Conservation (phyloP, 2,329 filamentous ascomycete species). For the Tolypocladium endophyticum region DNA sequence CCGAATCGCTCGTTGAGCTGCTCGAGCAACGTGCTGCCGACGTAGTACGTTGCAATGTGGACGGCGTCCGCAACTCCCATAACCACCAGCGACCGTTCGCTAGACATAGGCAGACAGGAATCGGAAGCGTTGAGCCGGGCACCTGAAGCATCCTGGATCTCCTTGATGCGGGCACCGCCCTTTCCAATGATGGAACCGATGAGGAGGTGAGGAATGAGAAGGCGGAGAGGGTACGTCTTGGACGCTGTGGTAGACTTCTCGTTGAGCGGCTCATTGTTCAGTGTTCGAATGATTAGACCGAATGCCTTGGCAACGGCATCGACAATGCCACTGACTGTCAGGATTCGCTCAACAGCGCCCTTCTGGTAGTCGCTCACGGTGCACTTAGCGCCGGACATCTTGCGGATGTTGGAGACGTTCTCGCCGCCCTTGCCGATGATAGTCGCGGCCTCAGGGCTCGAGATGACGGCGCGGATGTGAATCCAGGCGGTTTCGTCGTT, state of each 20-base stretch:
- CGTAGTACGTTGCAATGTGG: conserved; percentile 97
- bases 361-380: conserved; percentile 98
- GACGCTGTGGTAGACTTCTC: conserved; percentile 84
- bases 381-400: conserved; percentile 92
- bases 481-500: conserved; percentile 95
- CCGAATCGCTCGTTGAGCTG: conserved; percentile 95
- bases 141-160: conserved; percentile 96
- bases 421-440: conserved; percentile 98
- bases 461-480: conserved; percentile 93
- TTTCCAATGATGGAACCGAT: conserved; percentile 99
- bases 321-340: conserved; percentile 92
- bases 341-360: conserved; percentile 91
- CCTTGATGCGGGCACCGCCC: conserved; percentile 86
- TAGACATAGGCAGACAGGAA: conserved; percentile 85
- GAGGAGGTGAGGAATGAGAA: conserved; percentile 91
- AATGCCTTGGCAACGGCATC: conserved; percentile 98
- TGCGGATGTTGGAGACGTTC: conserved; percentile 94
- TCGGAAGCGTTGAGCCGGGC: conserved; percentile 95
- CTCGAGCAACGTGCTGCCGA: conserved; percentile 94
- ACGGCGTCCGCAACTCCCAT: conserved; percentile 97
- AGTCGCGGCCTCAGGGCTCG: conserved; percentile 92
- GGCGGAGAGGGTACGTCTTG: conserved; percentile 92
- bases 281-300: conserved; percentile 91
- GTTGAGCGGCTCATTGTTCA: conserved; percentile 92
- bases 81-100: conserved; percentile 93